A percentile compares a stretch with the other conserved stretches of the same genome.
Evolutionary conservation across 2,329 filamentous ascomycete genomes (phyloP).

Genomic region (Sclerotinia spermophila): DNA sequence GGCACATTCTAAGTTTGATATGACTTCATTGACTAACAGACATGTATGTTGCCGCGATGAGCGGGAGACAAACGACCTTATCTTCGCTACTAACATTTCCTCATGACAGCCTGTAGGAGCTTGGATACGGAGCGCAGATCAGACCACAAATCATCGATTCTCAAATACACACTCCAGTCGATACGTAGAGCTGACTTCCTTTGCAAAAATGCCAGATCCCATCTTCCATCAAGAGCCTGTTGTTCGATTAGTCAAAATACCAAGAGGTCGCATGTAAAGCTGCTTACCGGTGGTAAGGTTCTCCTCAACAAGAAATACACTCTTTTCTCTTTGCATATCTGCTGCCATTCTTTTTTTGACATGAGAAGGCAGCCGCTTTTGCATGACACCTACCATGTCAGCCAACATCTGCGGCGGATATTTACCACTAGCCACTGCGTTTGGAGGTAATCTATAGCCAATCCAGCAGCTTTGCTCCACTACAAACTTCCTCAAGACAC

Average conservation of each 20-base stretch:
- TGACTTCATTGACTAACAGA: neutral
- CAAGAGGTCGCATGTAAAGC: neutral
- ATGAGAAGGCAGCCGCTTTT: too few relatives aligned
- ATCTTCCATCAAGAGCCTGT: neutral
- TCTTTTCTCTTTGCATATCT: too few relatives aligned
- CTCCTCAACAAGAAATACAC: neutral
- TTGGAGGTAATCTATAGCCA: too few relatives aligned
- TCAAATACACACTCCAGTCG: too few relatives aligned
- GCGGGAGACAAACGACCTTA: neutral
- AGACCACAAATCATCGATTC: neutral
- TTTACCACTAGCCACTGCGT: too few relatives aligned
- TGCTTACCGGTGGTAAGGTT: neutral
- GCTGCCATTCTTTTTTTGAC: too few relatives aligned
- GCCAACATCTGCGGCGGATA: neutral
- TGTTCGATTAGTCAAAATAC: neutral
- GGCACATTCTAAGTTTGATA: neutral
- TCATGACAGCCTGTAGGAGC: neutral
- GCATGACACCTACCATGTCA: neutral
- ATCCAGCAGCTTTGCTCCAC: neutral
- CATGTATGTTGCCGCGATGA: neutral
- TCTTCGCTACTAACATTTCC: neutral
- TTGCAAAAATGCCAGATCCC: neutral
- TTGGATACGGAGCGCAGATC: neutral
- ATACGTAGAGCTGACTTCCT: neutral
- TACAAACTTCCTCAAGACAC: neutral